Evolutionary conservation across 257 asterid species (phyloP).

Genomic region (Thymus mandschuricus): DNA sequence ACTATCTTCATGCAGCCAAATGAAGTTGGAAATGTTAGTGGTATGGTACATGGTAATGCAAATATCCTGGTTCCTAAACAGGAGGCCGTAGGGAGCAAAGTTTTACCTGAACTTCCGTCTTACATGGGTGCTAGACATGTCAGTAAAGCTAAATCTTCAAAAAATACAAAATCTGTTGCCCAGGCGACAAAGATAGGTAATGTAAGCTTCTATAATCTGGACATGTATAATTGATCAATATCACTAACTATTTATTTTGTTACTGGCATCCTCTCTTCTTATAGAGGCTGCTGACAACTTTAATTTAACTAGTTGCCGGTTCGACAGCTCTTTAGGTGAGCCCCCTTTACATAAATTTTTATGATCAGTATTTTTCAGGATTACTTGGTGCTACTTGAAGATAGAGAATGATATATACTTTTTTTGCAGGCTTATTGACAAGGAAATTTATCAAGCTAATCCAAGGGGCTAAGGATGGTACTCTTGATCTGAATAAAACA

Average conservation of each 20-base stretch:
- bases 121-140: constrained; percentile 28
- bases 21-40: constrained; percentile 29
- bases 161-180: constrained; percentile 37
- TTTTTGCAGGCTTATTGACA: constrained; percentile 71
- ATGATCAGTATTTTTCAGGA: background rate
- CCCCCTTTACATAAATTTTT: constrained; percentile 6
- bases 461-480: constrained; percentile 61
- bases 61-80: constrained; percentile 30
- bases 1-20: constrained; percentile 38
- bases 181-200: constrained; percentile 53
- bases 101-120: constrained; percentile 28
- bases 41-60: constrained; percentile 31
- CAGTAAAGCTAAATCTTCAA: constrained; percentile 42
- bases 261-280: constrained; percentile 27
- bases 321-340: constrained; percentile 88
- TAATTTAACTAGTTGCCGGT: constrained; percentile 46
- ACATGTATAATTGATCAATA: constrained; percentile 11
- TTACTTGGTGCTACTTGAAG: constrained; percentile 6
- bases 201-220: constrained; percentile 11
- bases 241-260: constrained; percentile 20
- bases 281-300: constrained; percentile 56
- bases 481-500: constrained; percentile 74
- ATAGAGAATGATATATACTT: constrained; percentile 3
- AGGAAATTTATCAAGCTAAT: constrained; percentile 68
- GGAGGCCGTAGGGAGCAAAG: constrained; percentile 34